Conservation (phyloP, 1,284 basidiomycete genomes). For the Rugosomyces carneus region DNA sequence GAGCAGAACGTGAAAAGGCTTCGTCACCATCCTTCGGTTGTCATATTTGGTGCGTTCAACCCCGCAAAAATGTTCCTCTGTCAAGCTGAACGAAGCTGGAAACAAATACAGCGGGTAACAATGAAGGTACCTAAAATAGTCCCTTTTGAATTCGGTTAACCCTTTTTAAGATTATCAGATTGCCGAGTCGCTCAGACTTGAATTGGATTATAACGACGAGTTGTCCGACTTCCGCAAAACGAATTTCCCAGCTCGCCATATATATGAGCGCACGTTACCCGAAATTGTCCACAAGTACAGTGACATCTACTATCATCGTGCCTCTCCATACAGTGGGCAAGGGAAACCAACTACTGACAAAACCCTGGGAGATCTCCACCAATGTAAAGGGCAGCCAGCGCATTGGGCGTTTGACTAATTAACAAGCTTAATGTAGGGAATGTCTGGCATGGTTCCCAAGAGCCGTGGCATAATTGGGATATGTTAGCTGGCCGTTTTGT, state of each 20-base stretch:
- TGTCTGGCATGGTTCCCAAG: constrained; percentile 85
- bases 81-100: neutral
- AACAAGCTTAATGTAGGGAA: constrained; percentile 49
- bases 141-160: neutral
- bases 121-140: constrained; percentile 53
- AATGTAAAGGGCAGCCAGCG: constrained; percentile 60
- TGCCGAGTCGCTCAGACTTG: constrained; percentile 70
- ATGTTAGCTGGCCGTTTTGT: constrained; percentile 81
- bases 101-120: constrained; percentile 69
- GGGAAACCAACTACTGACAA: constrained; percentile 69
- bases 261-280: constrained; percentile 82
- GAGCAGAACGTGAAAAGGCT: constrained; percentile 66
- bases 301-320: constrained; percentile 75
- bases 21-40: constrained; percentile 70
- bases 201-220: constrained; percentile 80
- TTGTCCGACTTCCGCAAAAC: constrained; percentile 76
- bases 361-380: constrained; percentile 80
- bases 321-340: constrained; percentile 81
- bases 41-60: constrained; percentile 64
- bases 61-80: neutral
- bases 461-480: constrained; percentile 89
- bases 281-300: constrained; percentile 59
- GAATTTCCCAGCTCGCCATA: constrained; percentile 80
- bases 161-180: constrained; percentile 62
- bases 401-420: constrained; percentile 2